These are phyloP conservation scores for Elymus sibiricus DNA, from an alignment of 176 grass and related monocot genomes.

Conservation along the genomic window DNA sequence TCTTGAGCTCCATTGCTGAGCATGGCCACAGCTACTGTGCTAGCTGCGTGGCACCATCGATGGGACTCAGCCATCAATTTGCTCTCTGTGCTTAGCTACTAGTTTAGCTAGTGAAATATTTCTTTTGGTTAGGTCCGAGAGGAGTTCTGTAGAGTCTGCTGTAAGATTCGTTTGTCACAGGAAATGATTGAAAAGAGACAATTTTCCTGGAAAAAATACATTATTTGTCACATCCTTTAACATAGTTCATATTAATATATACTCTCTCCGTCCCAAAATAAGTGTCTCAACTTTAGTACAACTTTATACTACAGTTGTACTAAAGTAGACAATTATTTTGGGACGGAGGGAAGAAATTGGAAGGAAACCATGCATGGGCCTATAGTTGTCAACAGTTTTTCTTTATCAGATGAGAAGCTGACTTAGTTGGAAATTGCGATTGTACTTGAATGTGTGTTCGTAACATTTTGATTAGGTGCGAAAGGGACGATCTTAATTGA, in stretches of 20 bases:
- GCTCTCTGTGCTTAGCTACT: background rate
- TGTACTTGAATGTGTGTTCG: background rate
- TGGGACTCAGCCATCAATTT: background rate
- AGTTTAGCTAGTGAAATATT: background rate
- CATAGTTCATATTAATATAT: background rate
- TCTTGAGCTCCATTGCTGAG: constrained; percentile 2
- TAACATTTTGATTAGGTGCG: background rate
- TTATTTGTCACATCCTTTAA: background rate
- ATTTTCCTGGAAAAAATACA: background rate
- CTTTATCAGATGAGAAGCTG: background rate
- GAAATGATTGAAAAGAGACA: background rate
- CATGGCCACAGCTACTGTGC: background rate
- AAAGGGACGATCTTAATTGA: background rate
- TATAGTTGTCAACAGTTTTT: background rate
- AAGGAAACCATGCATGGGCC: background rate
- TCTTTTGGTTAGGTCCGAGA: background rate
- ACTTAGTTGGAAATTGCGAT: background rate
- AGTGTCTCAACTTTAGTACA: too few species aligned
- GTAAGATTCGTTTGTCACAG: background rate
- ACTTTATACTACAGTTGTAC: too few species aligned
- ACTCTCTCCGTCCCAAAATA: too few species aligned
- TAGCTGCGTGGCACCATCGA: background rate
- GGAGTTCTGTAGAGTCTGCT: background rate
- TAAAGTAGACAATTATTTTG: too few species aligned
- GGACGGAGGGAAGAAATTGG: background rate